A percentile compares a stretch with the other conserved stretches of the same genome.
These are phyloP conservation scores for Microdochium paspali DNA, from an alignment of 2,329 filamentous ascomycete genomes.

Conservation along the genomic window DNA sequence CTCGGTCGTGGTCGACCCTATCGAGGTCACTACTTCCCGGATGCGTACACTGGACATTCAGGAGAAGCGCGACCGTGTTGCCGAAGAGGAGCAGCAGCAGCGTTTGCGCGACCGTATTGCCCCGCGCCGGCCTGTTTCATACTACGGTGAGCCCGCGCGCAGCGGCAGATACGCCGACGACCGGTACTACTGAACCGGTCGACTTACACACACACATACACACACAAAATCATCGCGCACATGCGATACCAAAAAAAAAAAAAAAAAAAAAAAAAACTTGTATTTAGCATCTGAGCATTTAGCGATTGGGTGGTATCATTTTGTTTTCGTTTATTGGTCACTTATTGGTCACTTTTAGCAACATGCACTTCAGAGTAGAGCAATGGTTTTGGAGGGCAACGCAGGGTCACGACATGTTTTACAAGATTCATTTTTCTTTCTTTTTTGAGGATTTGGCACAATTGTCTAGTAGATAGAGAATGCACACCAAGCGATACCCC, in stretches of 20 bases:
- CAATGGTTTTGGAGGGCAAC: too few relatives aligned
- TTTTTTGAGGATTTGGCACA: background rate
- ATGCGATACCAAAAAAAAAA: too few relatives aligned
- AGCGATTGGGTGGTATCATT: background rate
- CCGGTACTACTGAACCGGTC: background rate
- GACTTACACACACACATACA: too few relatives aligned
- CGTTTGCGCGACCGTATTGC: background rate
- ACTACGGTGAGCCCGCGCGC: background rate
- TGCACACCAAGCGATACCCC: slow-evolving; percentile 1
- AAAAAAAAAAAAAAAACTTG: background rate
- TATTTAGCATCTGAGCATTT: background rate
- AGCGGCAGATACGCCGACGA: background rate
- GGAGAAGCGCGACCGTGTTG: background rate
- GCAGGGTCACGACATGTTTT: background rate
- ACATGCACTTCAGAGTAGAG: too few relatives aligned
- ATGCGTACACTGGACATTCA: background rate
- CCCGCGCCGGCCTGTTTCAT: background rate
- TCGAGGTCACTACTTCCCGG: background rate
- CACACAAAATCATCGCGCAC: too few relatives aligned
- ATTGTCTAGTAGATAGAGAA: slow-evolving; percentile 1
- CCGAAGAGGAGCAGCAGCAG: slow-evolving; percentile 1
- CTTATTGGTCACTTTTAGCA: background rate
- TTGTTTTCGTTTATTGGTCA: background rate
- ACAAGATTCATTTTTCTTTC: background rate
- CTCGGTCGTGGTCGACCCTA: background rate